These are phyloP conservation scores for Penicillium sp. DNA, from an alignment of 2,329 filamentous ascomycete genomes.

Conservation along the genomic window DNA sequence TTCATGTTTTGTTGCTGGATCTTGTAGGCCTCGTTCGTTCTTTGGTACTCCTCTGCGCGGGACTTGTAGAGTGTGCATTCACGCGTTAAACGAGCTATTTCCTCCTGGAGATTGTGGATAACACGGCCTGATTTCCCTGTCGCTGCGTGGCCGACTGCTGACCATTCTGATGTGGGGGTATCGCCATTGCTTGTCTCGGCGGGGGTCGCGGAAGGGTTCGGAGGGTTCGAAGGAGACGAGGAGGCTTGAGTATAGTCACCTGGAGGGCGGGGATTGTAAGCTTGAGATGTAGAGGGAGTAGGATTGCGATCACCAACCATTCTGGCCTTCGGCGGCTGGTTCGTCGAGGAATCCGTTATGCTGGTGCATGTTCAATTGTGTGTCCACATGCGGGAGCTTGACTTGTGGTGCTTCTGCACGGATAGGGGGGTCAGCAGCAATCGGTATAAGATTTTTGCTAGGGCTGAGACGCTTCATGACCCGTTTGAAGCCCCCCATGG, in stretches of 20 bases:
- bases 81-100: slow-evolving; percentile 49
- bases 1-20: slow-evolving; percentile 46
- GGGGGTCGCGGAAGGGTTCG: slow-evolving; percentile 17
- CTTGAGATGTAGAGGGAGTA: neutral
- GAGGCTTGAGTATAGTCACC: slow-evolving; percentile 17
- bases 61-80: slow-evolving; percentile 47
- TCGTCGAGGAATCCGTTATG: slow-evolving; percentile 39
- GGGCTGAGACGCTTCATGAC: slow-evolving; percentile 22
- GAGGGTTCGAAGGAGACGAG: slow-evolving; percentile 16
- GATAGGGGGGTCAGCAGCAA: slow-evolving; percentile 30
- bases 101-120: slow-evolving; percentile 50
- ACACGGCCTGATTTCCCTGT: slow-evolving; percentile 52
- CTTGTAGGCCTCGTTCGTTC: slow-evolving; percentile 46
- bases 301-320: slow-evolving; percentile 21
- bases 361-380: slow-evolving; percentile 44
- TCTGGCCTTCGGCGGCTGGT: slow-evolving; percentile 18
- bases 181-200: slow-evolving; percentile 29
- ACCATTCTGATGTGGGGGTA: slow-evolving; percentile 42
- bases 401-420: slow-evolving; percentile 34
- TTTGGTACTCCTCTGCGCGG: slow-evolving; percentile 47
- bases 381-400: slow-evolving; percentile 41
- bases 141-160: slow-evolving; percentile 49
- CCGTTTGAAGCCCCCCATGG: slow-evolving; percentile 32
- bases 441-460: slow-evolving; percentile 3
- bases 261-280: neutral